A percentile compares a stretch with the other conserved stretches of the same genome.
Evolutionary conservation across 495 filamentous ascomycete species (phyloP).

Genomic region (Pseudotulostoma volvatum): DNA sequence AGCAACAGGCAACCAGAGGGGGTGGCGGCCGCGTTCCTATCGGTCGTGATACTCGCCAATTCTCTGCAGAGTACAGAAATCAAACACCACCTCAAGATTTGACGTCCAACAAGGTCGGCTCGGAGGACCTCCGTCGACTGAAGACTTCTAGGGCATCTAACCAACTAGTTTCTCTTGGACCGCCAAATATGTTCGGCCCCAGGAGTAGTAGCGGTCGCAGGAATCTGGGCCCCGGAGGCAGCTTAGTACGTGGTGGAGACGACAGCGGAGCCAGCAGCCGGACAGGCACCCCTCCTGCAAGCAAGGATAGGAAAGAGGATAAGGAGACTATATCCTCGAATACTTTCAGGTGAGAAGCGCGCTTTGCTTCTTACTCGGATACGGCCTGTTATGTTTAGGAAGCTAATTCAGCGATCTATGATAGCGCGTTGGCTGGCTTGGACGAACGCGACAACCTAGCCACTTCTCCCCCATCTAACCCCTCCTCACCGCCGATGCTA

Average conservation of each 20-base stretch:
- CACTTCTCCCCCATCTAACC: slow-evolving; percentile 41
- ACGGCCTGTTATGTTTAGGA: not conserved
- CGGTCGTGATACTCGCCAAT: slow-evolving; percentile 74
- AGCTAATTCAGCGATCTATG: slow-evolving; percentile 11
- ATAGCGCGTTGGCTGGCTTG: slow-evolving; percentile 41
- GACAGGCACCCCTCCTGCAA: slow-evolving; percentile 65
- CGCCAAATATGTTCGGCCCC: slow-evolving; percentile 61
- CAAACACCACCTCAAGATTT: slow-evolving; percentile 53
- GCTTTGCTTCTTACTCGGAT: not conserved
- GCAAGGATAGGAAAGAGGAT: slow-evolving; percentile 40
- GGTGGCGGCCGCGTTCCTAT: slow-evolving; percentile 47
- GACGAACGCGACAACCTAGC: slow-evolving; percentile 40
- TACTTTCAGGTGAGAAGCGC: slow-evolving; percentile 60
- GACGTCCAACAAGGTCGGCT: slow-evolving; percentile 62
- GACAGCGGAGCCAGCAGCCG: slow-evolving; percentile 74
- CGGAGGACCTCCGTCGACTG: slow-evolving; percentile 76
- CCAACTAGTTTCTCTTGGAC: slow-evolving; percentile 44
- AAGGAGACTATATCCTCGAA: slow-evolving; percentile 59
- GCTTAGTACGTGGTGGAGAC: slow-evolving; percentile 52
- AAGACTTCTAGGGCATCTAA: slow-evolving; percentile 48
- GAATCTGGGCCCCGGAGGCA: slow-evolving; percentile 52
- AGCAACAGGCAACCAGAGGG: slow-evolving; percentile 30
- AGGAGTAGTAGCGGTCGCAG: slow-evolving; percentile 74
- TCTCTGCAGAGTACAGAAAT: slow-evolving; percentile 45
- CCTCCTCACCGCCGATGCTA: slow-evolving; percentile 37